phyloP scores from a whole-genome alignment of 2,329 filamentous ascomycete species.

The Ophiocordyceps camponoti-floridani region DNA sequence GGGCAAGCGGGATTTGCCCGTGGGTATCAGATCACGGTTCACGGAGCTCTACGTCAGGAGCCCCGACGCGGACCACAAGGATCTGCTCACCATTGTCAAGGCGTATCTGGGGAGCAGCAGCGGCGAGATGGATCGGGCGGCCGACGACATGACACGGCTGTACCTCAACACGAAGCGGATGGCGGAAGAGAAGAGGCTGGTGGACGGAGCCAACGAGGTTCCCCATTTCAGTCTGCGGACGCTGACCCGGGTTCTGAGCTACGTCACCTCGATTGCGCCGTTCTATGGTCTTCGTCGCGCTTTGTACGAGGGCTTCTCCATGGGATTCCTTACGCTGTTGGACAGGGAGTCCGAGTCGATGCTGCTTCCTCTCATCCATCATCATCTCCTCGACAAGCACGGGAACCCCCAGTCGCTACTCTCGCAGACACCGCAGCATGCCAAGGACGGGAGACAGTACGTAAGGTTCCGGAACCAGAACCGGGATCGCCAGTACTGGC shows the following conservation, averaged over 20 bases:
- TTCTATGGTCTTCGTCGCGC: constrained; percentile 73
- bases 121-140: constrained; percentile 53
- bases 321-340: constrained; percentile 90
- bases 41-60: constrained; percentile 91
- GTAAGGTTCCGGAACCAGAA: constrained; percentile 56
- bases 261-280: constrained; percentile 69
- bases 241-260: constrained; percentile 74
- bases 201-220: constrained; percentile 82
- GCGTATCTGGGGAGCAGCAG: constrained; percentile 64
- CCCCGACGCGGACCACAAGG: constrained; percentile 72
- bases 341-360: constrained; percentile 65
- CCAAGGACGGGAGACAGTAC: constrained; percentile 58
- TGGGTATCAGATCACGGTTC: constrained; percentile 78
- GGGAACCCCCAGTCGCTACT: constrained; percentile 53
- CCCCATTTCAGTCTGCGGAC: constrained; percentile 95
- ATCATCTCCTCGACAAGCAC: constrained; percentile 57
- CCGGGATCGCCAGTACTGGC: constrained; percentile 66
- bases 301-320: constrained; percentile 87
- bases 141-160: constrained; percentile 65
- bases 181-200: constrained; percentile 65
- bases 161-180: constrained; percentile 78
- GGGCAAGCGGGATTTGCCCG: constrained; percentile 83
- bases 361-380: constrained; percentile 61
- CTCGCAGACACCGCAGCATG: constrained; percentile 59
- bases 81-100: constrained; percentile 73